A percentile compares a stretch with the other conserved stretches of the same genome.
Evolutionary conservation across 176 grass and related monocot genomes (phyloP).

Genomic region (Triticum dicoccoides): DNA sequence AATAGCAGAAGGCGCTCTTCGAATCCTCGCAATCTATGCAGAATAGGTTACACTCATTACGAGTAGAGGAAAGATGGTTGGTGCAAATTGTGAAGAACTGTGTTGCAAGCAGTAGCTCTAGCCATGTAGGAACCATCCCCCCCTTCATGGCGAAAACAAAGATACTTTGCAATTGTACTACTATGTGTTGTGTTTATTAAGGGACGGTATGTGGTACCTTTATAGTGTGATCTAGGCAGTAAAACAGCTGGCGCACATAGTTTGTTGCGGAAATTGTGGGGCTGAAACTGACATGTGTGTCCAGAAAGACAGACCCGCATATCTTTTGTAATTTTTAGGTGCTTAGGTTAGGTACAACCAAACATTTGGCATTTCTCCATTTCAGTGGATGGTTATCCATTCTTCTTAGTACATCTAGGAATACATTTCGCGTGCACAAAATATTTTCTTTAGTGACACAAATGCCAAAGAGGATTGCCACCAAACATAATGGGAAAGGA

Average conservation of each 20-base stretch:
- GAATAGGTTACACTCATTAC: conserved; percentile 64
- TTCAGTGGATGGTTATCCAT: not conserved
- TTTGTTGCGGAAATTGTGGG: not conserved
- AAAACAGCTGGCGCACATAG: not conserved
- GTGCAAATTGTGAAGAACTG: conserved; percentile 44
- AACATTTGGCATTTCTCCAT: not conserved
- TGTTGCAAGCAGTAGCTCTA: conserved; percentile 42
- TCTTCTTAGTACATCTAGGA: not conserved
- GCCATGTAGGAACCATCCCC: conserved; percentile 34
- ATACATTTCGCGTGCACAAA: too few species aligned
- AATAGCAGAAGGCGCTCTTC: conserved; percentile 39
- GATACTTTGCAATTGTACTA: not conserved
- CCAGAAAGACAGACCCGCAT: not conserved
- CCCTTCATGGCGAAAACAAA: not conserved
- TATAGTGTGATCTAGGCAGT: not conserved
- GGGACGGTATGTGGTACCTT: not conserved
- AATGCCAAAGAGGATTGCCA: not conserved
- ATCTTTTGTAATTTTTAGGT: not conserved
- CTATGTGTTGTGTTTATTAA: not conserved
- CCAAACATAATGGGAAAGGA: not conserved
- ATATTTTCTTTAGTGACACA: too few species aligned
- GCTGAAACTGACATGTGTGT: not conserved
- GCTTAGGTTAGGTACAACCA: not conserved
- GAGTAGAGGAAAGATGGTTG: conserved; percentile 27
- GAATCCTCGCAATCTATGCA: conserved; percentile 36